phyloP scores from a whole-genome alignment of 805 yeast species.

The Candida peoriensis region DNA sequence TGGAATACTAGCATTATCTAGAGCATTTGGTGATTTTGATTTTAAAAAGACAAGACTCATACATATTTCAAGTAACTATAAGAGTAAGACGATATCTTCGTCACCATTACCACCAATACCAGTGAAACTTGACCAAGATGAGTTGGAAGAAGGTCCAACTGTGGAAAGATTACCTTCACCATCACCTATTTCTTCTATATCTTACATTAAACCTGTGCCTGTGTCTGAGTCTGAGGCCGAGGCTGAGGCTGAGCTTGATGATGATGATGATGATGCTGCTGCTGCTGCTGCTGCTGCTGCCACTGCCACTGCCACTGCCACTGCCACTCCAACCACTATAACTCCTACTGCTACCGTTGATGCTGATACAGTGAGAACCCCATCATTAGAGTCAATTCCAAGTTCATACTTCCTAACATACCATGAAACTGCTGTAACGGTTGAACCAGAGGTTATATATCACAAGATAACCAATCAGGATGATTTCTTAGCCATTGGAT shows the following conservation, averaged over 20 bases:
- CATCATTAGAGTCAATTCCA: slow-evolving; percentile 7
- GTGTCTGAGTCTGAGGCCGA: too few species aligned
- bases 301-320: too few species aligned
- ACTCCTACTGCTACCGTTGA: too few species aligned
- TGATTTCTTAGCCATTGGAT: slow-evolving; percentile 69
- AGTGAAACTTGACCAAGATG: too few species aligned
- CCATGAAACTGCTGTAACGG: slow-evolving; percentile 67
- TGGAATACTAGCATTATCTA: slow-evolving; percentile 86
- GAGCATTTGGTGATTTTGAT: slow-evolving; percentile 82
- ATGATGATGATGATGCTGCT: too few species aligned
- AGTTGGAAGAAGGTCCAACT: too few species aligned
- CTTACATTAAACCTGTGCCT: too few species aligned
- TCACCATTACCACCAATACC: not conserved
- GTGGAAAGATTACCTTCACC: too few species aligned
- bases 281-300: too few species aligned
- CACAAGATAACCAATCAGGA: slow-evolving; percentile 45
- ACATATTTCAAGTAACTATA: not conserved
- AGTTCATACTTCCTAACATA: not conserved
- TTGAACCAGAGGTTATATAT: slow-evolving; percentile 67
- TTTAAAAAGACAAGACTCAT: slow-evolving; percentile 34
- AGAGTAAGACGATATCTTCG: not conserved
- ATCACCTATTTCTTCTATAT: too few species aligned
- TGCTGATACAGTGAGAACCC: not conserved
- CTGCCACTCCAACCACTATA: too few species aligned
- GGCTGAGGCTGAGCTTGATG: too few species aligned